Percentiles rank a stretch among this genome's conserved stretches.
Evolutionary conservation across 1,284 basidiomycete genomes (phyloP).

Genomic region (Austroboletus niveus): DNA sequence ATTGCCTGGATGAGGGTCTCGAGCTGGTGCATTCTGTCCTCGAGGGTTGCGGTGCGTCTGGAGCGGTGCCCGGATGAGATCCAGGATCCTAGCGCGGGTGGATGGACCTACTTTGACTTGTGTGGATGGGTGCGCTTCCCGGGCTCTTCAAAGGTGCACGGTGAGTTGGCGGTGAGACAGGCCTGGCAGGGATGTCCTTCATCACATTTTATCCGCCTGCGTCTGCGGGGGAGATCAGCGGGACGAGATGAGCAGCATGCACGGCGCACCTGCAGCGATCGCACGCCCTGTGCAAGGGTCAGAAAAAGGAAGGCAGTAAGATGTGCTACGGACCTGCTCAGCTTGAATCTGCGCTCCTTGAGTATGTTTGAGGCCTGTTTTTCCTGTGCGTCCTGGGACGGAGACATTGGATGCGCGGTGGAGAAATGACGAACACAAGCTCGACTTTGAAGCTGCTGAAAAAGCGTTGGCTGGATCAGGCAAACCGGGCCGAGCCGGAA

Average conservation of each 20-base stretch:
- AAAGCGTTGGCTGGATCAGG: background rate
- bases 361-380: constrained; percentile 47
- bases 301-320: background rate
- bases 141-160: constrained; percentile 81
- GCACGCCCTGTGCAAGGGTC: constrained; percentile 57
- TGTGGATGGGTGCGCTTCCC: constrained; percentile 80
- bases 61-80: constrained; percentile 4
- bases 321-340: constrained; percentile 60
- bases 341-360: constrained; percentile 79
- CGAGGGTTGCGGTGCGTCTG: constrained; percentile 73
- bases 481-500: constrained; percentile 30
- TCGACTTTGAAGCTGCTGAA: background rate
- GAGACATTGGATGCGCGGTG: constrained; percentile 35
- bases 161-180: constrained; percentile 70
- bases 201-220: constrained; percentile 78
- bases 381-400: constrained; percentile 43
- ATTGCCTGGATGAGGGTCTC: constrained; percentile 80
- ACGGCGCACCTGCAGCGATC: constrained; percentile 76
- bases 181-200: constrained; percentile 84
- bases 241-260: background rate
- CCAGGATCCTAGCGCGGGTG: background rate
- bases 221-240: constrained; percentile 40
- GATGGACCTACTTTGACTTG: constrained; percentile 68
- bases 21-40: constrained; percentile 82
- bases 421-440: background rate